Percentiles rank a stretch among this genome's conserved stretches.
Conservation (phyloP, 1,284 basidiomycete genomes). For the Leccinum griseonigrum region DNA sequence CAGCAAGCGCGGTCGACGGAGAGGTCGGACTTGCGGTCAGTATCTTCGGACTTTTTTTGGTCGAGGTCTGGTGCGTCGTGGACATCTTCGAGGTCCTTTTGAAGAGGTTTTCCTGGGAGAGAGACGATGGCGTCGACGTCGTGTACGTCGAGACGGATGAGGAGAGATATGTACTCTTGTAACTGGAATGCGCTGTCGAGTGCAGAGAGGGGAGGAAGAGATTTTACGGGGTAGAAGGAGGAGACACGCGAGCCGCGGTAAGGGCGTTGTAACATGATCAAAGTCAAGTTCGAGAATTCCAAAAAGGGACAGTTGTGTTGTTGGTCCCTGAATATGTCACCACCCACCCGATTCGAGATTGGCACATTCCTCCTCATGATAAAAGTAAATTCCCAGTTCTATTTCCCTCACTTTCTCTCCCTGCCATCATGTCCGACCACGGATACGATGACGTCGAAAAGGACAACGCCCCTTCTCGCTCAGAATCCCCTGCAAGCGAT, state of each 20-base stretch:
- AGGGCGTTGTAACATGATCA: slow-evolving; percentile 49
- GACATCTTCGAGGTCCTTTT: slow-evolving; percentile 36
- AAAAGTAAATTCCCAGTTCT: not conserved
- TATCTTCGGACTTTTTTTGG: slow-evolving; percentile 38
- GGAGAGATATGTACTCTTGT: slow-evolving; percentile 90
- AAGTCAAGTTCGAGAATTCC: not conserved
- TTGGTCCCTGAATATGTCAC: not conserved
- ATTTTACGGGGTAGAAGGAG: slow-evolving; percentile 72
- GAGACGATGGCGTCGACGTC: slow-evolving; percentile 82
- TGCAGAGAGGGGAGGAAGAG: slow-evolving; percentile 60
- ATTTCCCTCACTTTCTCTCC: not conserved
- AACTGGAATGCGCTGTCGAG: slow-evolving; percentile 92
- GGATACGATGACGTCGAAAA: slow-evolving; percentile 30
- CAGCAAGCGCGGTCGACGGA: slow-evolving; percentile 83
- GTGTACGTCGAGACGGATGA: slow-evolving; percentile 84
- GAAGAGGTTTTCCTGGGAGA: slow-evolving; percentile 51
- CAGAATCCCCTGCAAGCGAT: slow-evolving; percentile 10
- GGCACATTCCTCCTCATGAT: not conserved
- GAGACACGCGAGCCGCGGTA: slow-evolving; percentile 72
- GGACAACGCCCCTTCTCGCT: slow-evolving; percentile 21
- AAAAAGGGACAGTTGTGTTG: not conserved
- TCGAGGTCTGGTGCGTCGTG: slow-evolving; percentile 40
- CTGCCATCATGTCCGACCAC: slow-evolving; percentile 20
- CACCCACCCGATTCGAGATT: not conserved
- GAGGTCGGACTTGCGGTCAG: slow-evolving; percentile 46